Conservation (phyloP, 176 grass and related monocot species). For the Areca catechu region DNA sequence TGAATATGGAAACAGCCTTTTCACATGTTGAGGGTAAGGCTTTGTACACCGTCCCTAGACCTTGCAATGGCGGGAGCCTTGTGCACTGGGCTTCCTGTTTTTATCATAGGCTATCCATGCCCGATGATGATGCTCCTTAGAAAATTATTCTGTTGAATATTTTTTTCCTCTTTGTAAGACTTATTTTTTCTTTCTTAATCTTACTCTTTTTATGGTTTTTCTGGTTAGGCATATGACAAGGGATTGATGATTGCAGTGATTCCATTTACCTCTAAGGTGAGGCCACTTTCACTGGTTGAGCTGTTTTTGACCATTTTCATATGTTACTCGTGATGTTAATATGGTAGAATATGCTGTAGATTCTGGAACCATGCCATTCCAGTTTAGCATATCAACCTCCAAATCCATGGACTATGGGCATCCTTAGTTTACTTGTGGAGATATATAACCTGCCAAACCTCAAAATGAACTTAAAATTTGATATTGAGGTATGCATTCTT, state of each 20-base stretch:
- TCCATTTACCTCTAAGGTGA: constrained; percentile 95
- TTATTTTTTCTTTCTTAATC: neutral
- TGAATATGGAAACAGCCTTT: no score
- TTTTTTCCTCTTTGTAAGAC: neutral
- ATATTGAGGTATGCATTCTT: constrained; percentile 63
- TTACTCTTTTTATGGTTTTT: constrained; percentile 22
- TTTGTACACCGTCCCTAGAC: no score
- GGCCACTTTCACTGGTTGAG: constrained; percentile 16
- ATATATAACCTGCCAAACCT: constrained; percentile 96
- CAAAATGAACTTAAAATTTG: constrained; percentile 99
- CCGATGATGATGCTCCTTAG: no score
- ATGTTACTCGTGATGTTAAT: constrained; percentile 13
- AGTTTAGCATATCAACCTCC: constrained; percentile 93
- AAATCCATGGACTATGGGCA: constrained; percentile 99
- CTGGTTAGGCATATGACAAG: constrained; percentile 74
- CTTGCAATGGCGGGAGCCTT: no score
- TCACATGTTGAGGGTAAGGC: no score
- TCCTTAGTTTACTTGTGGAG: constrained; percentile 86
- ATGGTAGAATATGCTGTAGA: constrained; percentile 33
- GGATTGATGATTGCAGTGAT: constrained; percentile 97
- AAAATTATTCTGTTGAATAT: no score
- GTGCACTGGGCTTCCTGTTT: no score
- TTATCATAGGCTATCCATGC: no score
- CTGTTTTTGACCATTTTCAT: constrained; percentile 2
- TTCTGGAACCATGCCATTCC: constrained; percentile 87